Percentiles rank a stretch among this genome's conserved stretches.
Evolutionary conservation across 768 basidiomycete species (phyloP).

Genomic region (Tricholoma furcatifolium): DNA sequence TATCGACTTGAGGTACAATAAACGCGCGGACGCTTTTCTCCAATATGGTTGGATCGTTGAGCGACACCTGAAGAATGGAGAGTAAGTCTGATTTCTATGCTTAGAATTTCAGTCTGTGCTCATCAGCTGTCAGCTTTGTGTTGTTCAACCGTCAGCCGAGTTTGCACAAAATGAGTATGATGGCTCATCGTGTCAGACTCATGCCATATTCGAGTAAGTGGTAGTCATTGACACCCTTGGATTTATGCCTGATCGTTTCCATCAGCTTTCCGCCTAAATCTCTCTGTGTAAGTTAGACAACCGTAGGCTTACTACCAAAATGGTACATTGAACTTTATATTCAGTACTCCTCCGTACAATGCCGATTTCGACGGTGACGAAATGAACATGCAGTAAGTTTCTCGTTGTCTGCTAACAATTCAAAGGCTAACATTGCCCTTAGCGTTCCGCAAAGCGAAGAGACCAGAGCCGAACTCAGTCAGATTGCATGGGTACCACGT

Average conservation of each 20-base stretch:
- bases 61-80: constrained; percentile 95
- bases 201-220: constrained; percentile 96
- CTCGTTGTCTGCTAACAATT: not conserved
- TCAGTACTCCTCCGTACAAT: constrained; percentile 93
- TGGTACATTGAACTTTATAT: constrained; percentile 26
- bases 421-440: constrained; percentile 3
- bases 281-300: constrained; percentile 80
- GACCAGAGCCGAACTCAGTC: constrained; percentile 95
- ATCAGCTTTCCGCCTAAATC: constrained; percentile 92
- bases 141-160: constrained; percentile 98
- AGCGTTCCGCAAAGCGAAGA: constrained; percentile 98
- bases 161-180: constrained; percentile 99
- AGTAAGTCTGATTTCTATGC: constrained; percentile 56
- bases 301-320: constrained; percentile 16
- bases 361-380: constrained; percentile 99
- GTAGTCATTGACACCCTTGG: constrained; percentile 12
- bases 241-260: constrained; percentile 9
- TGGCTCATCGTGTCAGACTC: constrained; percentile 95
- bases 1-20: constrained; percentile 95
- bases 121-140: constrained; percentile 57
- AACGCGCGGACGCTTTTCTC: constrained; percentile 90
- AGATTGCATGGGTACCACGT: constrained; percentile 97
- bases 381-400: constrained; percentile 99
- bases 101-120: not conserved
- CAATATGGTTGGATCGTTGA: constrained; percentile 99